Evolutionary conservation across 2,329 filamentous ascomycete genomes (phyloP).

Genomic region (Ophiostoma ulmi): DNA sequence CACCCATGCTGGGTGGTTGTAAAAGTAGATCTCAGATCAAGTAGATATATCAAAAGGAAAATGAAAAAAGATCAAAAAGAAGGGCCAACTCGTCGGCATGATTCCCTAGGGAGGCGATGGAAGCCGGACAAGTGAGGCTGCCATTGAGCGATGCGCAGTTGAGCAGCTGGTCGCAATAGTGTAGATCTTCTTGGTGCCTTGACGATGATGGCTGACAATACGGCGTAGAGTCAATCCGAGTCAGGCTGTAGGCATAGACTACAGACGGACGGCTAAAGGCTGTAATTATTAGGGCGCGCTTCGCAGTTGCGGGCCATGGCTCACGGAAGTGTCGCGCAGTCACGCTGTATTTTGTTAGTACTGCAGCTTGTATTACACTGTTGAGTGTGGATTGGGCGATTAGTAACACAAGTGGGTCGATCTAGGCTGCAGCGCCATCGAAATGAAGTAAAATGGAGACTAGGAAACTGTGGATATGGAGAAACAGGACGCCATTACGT

Average conservation of each 20-base stretch:
- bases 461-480: neutral
- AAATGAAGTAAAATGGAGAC: neutral
- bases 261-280: too few relatives aligned
- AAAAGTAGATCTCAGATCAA: neutral
- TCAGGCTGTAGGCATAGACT: neutral
- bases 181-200: neutral
- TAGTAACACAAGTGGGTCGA: neutral
- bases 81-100: neutral
- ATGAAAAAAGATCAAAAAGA: neutral
- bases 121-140: slow-evolving; percentile 12
- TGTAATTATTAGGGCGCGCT: neutral
- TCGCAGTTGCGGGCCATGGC: neutral
- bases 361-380: neutral
- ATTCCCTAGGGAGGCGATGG: slow-evolving; percentile 9
- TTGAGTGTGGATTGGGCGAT: neutral
- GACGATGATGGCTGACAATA: neutral
- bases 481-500: neutral
- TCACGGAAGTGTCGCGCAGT: slow-evolving; percentile 26
- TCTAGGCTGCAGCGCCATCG: slow-evolving; percentile 3
- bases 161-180: neutral
- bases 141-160: neutral
- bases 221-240: neutral
- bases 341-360: slow-evolving; percentile 16
- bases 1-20: slow-evolving; percentile 67
- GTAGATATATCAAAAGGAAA: too few relatives aligned